These are phyloP conservation scores for Polysphondylium violaceum DNA, from an alignment of 78 protist species.

Conservation along the genomic window DNA sequence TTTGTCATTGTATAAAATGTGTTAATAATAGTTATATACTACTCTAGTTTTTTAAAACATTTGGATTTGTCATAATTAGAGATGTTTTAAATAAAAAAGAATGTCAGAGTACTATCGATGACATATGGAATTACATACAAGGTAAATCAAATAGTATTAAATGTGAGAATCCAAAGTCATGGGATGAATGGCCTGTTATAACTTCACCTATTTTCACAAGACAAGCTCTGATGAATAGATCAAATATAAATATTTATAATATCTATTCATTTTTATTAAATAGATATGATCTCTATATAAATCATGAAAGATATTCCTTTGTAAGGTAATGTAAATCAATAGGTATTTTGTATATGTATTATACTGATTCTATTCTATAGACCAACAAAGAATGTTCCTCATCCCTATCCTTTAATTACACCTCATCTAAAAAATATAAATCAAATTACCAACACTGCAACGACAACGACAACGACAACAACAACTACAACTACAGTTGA, in stretches of 20 bases:
- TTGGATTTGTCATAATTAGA: constrained; percentile 79
- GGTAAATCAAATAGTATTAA: not conserved
- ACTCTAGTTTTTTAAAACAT: constrained; percentile 55
- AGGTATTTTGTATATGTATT: no score
- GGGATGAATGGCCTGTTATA: constrained; percentile 61
- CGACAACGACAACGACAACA: not conserved
- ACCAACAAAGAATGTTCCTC: constrained; percentile 26
- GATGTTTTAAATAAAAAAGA: constrained; percentile 44
- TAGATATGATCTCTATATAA: constrained; percentile 51
- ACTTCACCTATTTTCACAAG: constrained; percentile 31
- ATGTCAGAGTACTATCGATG: constrained; percentile 73
- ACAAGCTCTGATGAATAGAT: constrained; percentile 17
- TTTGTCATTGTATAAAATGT: no score
- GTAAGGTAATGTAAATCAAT: no score
- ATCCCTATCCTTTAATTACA: constrained; percentile 32
- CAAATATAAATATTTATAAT: constrained; percentile 32
- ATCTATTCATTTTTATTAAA: constrained; percentile 24
- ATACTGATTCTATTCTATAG: constrained; percentile 74
- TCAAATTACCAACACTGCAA: not conserved
- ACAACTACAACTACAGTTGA: not conserved
- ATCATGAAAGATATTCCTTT: constrained; percentile 82
- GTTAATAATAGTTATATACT: not conserved
- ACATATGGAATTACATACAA: constrained; percentile 60
- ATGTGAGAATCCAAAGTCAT: constrained; percentile 53
- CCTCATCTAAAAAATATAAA: constrained; percentile 24